phyloP scores from a whole-genome alignment of 305 asterid species.

The Nicotiana rustica region DNA sequence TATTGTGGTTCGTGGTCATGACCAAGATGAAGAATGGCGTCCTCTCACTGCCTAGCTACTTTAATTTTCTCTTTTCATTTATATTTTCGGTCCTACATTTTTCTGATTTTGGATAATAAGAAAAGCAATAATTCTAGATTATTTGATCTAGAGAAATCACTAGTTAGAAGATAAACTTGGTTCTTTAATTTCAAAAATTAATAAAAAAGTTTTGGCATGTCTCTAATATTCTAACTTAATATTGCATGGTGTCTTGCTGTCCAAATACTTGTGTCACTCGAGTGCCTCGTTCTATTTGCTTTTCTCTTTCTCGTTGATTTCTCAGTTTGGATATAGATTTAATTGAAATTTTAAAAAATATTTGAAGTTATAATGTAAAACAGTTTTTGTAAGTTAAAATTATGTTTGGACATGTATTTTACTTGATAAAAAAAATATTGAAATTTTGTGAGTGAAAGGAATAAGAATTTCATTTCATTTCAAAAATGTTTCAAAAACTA shows the following conservation, averaged over 20 bases:
- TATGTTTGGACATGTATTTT: too few relatives aligned
- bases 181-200: not conserved
- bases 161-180: not conserved
- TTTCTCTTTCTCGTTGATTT: too few relatives aligned
- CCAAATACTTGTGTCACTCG: not conserved
- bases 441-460: too few relatives aligned
- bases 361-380: too few relatives aligned
- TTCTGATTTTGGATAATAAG: not conserved
- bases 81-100: not conserved
- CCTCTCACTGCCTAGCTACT: conserved; percentile 38
- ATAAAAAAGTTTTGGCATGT: not conserved
- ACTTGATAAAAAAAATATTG: too few relatives aligned
- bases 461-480: too few relatives aligned
- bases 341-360: too few relatives aligned
- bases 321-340: not conserved
- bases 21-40: conserved; percentile 42
- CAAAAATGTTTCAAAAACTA: too few relatives aligned
- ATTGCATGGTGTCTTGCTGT: not conserved
- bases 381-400: too few relatives aligned
- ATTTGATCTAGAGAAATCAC: not conserved
- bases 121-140: conserved; percentile 7
- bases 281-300: too few relatives aligned
- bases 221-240: not conserved
- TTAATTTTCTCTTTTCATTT: not conserved
- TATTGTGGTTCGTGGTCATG: conserved; percentile 38